Percentiles rank a stretch among this genome's conserved stretches.
These are phyloP conservation scores for Epichloe scottii DNA, from an alignment of 2,329 filamentous ascomycete species.

Conservation along the genomic window DNA sequence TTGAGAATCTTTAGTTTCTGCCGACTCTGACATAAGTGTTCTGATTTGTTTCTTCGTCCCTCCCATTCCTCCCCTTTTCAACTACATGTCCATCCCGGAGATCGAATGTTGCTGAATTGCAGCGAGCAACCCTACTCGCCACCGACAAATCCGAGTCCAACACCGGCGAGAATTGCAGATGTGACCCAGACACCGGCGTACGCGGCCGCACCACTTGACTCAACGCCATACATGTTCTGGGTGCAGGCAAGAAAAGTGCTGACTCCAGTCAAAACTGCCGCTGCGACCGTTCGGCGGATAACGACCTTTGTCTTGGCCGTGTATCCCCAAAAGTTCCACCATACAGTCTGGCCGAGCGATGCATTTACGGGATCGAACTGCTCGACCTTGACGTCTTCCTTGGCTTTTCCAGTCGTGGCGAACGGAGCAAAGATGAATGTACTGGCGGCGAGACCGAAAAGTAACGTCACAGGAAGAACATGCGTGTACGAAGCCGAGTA, in stretches of 20 bases:
- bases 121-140: slow-evolving; percentile 20
- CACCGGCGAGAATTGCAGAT: slow-evolving; percentile 47
- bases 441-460: slow-evolving; percentile 57
- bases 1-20: not conserved
- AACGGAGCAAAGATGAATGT: slow-evolving; percentile 67
- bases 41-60: not conserved
- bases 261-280: slow-evolving; percentile 43
- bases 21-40: not conserved
- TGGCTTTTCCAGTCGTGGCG: slow-evolving; percentile 37
- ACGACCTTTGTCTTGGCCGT: slow-evolving; percentile 48
- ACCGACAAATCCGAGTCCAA: slow-evolving; percentile 38
- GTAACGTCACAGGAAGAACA: slow-evolving; percentile 44
- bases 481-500: slow-evolving; percentile 50
- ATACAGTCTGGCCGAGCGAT: slow-evolving; percentile 55
- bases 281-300: slow-evolving; percentile 49
- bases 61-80: not conserved
- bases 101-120: not conserved
- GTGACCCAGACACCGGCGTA: slow-evolving; percentile 68
- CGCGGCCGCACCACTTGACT: slow-evolving; percentile 52
- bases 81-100: not conserved
- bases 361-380: slow-evolving; percentile 54
- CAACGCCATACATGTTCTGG: slow-evolving; percentile 57
- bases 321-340: slow-evolving; percentile 62
- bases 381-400: slow-evolving; percentile 33
- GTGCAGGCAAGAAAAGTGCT: slow-evolving; percentile 53